Evolutionary conservation across 106 monocot genomes (phyloP).

Genomic region (Ottelia alismoides): DNA sequence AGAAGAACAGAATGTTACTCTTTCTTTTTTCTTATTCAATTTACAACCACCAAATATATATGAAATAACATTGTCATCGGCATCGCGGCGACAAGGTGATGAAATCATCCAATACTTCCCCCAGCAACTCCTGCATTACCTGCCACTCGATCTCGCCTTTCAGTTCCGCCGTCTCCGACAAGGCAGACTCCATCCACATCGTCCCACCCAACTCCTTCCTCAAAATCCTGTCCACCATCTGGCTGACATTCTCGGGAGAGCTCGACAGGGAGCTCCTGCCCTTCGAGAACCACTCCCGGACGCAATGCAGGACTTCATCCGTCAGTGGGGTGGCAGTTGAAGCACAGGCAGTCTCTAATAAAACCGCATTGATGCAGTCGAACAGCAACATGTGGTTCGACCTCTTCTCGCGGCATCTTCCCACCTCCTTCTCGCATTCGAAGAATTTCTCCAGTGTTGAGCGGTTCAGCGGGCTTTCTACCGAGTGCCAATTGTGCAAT

Average conservation of each 20-base stretch:
- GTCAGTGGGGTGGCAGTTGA: conserved; percentile 1
- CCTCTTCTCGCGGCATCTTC: conserved; percentile 40
- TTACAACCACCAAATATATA: too few species aligned
- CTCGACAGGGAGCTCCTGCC: neutral
- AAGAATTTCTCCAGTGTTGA: conserved; percentile 41
- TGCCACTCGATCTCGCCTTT: conserved; percentile 19
- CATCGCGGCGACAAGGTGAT: conserved; percentile 3
- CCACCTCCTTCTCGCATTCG: conserved; percentile 39
- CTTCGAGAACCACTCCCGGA: conserved; percentile 32
- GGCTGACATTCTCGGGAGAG: conserved; percentile 12
- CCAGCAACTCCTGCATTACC: conserved; percentile 41
- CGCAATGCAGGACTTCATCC: conserved; percentile 27
- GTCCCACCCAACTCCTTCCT: conserved; percentile 28
- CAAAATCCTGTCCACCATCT: conserved; percentile 22
- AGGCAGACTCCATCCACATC: conserved; percentile 25
- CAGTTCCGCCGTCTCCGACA: conserved; percentile 30
- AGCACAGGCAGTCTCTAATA: conserved; percentile 19
- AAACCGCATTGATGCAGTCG: conserved; percentile 57
- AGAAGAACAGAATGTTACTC: too few species aligned
- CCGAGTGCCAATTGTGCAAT: conserved; percentile 39
- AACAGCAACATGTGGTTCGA: conserved; percentile 72
- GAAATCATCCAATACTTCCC: conserved; percentile 28
- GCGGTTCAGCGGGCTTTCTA: conserved; percentile 57
- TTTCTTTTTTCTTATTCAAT: too few species aligned
- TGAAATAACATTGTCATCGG: too few species aligned